Evolutionary conservation across 2,329 filamentous ascomycete genomes (phyloP).

Genomic region (Colletotrichum tamarilloi): DNA sequence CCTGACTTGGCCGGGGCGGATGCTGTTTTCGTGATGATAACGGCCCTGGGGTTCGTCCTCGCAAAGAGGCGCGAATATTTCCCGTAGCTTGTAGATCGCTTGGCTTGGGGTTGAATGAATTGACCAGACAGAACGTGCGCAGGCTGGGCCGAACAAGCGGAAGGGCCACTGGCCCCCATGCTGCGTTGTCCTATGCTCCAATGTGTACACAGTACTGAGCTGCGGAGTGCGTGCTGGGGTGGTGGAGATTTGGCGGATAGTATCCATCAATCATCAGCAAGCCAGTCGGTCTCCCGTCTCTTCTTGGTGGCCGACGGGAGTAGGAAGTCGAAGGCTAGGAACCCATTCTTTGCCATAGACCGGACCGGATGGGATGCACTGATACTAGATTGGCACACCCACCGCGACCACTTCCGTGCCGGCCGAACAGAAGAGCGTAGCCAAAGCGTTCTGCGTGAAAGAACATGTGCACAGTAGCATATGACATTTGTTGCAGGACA

Average conservation of each 20-base stretch:
- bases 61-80: slow-evolving; percentile 33
- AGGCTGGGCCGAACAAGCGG: slow-evolving; percentile 22
- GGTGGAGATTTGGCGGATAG: slow-evolving; percentile 25
- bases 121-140: slow-evolving; percentile 13
- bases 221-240: slow-evolving; percentile 26
- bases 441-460: background rate
- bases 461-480: slow-evolving; percentile 12
- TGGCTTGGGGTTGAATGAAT: slow-evolving; percentile 26
- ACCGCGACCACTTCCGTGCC: slow-evolving; percentile 14
- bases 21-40: slow-evolving; percentile 34
- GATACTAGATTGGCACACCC: slow-evolving; percentile 3
- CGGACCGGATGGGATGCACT: slow-evolving; percentile 27
- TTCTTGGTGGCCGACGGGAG: slow-evolving; percentile 24
- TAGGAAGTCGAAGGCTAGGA: slow-evolving; percentile 1
- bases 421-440: slow-evolving; percentile 11
- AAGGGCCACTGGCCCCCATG: slow-evolving; percentile 25
- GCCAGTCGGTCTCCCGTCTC: slow-evolving; percentile 17
- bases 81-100: slow-evolving; percentile 33
- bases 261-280: slow-evolving; percentile 33
- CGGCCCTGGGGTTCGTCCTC: slow-evolving; percentile 28
- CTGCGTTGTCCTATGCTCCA: slow-evolving; percentile 8
- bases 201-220: background rate
- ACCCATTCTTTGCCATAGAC: slow-evolving; percentile 14
- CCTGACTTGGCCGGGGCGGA: slow-evolving; percentile 31
- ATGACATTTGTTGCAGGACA: background rate